phyloP scores from a whole-genome alignment of 768 basidiomycete species.

The Leccinum variicolor region DNA sequence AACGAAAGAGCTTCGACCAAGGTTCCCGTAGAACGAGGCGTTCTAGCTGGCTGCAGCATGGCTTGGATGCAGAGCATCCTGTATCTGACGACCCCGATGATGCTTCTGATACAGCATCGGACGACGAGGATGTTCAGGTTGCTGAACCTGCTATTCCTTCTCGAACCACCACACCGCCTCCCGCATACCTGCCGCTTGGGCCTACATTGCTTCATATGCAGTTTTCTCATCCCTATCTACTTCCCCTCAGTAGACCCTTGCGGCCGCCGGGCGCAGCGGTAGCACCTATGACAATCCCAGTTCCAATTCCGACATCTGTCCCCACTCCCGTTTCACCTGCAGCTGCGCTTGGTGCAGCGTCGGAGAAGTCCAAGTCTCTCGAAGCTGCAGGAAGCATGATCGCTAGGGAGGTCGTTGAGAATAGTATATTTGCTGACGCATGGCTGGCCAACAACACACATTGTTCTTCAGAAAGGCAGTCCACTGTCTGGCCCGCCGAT shows the following conservation, averaged over 20 bases:
- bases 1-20: constrained; percentile 53
- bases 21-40: constrained; percentile 33
- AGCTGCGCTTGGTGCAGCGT: constrained; percentile 57
- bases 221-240: constrained; percentile 61
- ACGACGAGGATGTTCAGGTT: constrained; percentile 37
- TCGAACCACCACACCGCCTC: constrained; percentile 67
- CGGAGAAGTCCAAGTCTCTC: constrained; percentile 63
- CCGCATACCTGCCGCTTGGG: constrained; percentile 67
- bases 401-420: constrained; percentile 71
- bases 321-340: constrained; percentile 87
- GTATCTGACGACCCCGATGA: constrained; percentile 35
- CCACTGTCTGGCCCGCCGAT: constrained; percentile 59
- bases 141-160: constrained; percentile 31
- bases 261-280: constrained; percentile 55
- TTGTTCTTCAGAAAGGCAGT: constrained; percentile 9
- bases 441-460: constrained; percentile 48
- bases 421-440: constrained; percentile 61
- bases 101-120: constrained; percentile 38
- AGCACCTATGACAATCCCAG: constrained; percentile 41
- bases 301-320: constrained; percentile 47
- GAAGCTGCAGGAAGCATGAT: constrained; percentile 64
- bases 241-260: constrained; percentile 59
- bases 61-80: constrained; percentile 44
- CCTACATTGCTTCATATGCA: constrained; percentile 64
- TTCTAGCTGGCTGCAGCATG: constrained; percentile 44